phyloP scores from a whole-genome alignment of 2,329 filamentous ascomycete genomes.

The Paraconiothyrium brasiliense region DNA sequence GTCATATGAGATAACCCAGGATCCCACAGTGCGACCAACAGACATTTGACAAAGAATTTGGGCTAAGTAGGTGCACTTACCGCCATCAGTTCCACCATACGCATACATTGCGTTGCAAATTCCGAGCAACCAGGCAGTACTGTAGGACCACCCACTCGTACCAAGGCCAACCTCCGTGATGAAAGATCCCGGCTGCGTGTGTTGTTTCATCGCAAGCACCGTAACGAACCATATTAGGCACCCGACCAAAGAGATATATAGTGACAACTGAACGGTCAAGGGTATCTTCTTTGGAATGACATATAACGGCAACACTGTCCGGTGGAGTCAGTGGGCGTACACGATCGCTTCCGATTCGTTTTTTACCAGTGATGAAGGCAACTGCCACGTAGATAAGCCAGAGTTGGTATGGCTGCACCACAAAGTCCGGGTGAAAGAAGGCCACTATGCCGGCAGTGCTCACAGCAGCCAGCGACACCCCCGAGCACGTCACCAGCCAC shows the following conservation, averaged over 20 bases:
- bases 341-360: not conserved
- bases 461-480: not conserved
- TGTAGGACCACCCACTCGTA: slow-evolving; percentile 13
- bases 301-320: not conserved
- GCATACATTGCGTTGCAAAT: slow-evolving; percentile 15
- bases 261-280: not conserved
- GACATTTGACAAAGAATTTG: too few relatives aligned
- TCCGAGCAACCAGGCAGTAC: slow-evolving; percentile 8
- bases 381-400: not conserved
- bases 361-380: slow-evolving; percentile 4
- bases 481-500: slow-evolving; percentile 1
- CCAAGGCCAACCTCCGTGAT: not conserved
- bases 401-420: not conserved
- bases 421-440: slow-evolving; percentile 1
- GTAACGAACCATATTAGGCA: slow-evolving; percentile 2
- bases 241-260: not conserved
- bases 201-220: not conserved
- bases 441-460: slow-evolving; percentile 3
- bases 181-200: not conserved
- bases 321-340: not conserved
- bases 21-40: too few relatives aligned
- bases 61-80: not conserved
- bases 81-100: slow-evolving; percentile 12
- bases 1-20: too few relatives aligned
- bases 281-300: not conserved